Evolutionary conservation across 352 stramenopile genomes (phyloP).

Genomic region (Globisporangium carolinianum): DNA sequence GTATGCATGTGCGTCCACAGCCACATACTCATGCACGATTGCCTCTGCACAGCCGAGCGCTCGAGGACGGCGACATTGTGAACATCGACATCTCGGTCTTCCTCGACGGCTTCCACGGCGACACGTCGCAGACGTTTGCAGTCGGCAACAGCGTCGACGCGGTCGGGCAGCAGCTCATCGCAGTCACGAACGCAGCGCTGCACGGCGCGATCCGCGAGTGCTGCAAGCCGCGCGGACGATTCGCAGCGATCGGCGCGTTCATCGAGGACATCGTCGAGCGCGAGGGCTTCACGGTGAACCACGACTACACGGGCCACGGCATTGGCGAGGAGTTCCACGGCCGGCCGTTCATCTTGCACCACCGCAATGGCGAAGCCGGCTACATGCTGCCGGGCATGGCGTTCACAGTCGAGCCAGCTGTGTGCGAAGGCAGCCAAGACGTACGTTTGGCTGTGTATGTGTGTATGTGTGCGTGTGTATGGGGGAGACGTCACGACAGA

Average conservation of each 20-base stretch:
- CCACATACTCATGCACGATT: neutral
- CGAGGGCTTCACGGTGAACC: conserved; percentile 75
- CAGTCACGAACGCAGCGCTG: conserved; percentile 82
- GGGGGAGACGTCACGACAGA: no score
- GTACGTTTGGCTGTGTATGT: conserved; percentile 17
- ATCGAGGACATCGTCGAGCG: conserved; percentile 87
- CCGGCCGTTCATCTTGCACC: conserved; percentile 92
- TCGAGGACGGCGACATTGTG: conserved; percentile 93
- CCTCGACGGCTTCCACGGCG: conserved; percentile 93
- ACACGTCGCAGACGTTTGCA: conserved; percentile 96
- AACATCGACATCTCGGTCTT: conserved; percentile 96
- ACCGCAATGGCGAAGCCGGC: conserved; percentile 75
- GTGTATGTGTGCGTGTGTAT: no score
- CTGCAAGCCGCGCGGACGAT: conserved; percentile 90
- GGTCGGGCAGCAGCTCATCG: conserved; percentile 78
- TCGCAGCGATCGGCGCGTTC: conserved; percentile 91
- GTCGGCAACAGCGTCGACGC: conserved; percentile 89
- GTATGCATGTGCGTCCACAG: neutral
- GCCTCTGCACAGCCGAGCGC: conserved; percentile 27
- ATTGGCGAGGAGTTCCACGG: conserved; percentile 95
- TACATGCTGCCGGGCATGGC: conserved; percentile 92
- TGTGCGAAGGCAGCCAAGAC: conserved; percentile 89
- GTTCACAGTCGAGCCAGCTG: conserved; percentile 98
- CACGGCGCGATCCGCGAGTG: conserved; percentile 80
- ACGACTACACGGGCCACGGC: conserved; percentile 95